phyloP scores from a whole-genome alignment of 352 stramenopile species.

The Phytophthora palmivora region DNA sequence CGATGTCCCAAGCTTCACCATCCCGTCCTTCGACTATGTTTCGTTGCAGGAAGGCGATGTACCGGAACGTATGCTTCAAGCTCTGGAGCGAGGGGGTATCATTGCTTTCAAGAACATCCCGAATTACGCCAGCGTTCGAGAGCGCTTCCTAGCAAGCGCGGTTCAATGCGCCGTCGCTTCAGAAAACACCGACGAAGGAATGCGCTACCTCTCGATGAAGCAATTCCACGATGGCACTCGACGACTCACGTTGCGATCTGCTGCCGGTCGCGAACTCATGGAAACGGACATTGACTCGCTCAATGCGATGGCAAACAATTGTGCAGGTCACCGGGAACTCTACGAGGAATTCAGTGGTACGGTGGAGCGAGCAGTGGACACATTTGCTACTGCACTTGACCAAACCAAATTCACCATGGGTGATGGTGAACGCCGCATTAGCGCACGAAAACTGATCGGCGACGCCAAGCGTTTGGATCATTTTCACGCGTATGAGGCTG shows the following conservation, averaged over 20 bases:
- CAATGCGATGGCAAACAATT: constrained; percentile 31
- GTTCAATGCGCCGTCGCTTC: constrained; percentile 45
- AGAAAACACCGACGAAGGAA: constrained; percentile 19
- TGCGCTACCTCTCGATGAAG: constrained; percentile 48
- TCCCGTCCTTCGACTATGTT: constrained; percentile 48
- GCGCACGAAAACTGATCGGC: constrained; percentile 44
- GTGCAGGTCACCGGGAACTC: constrained; percentile 46
- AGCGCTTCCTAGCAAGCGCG: constrained; percentile 45
- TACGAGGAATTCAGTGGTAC: constrained; percentile 52
- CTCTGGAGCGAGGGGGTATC: constrained; percentile 51
- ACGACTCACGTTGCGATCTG: constrained; percentile 54
- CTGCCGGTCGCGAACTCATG: constrained; percentile 45
- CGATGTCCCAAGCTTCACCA: constrained; percentile 39
- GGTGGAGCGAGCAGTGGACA: constrained; percentile 49
- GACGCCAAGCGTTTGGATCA: constrained; percentile 64
- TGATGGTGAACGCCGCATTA: constrained; percentile 44
- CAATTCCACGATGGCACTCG: constrained; percentile 58
- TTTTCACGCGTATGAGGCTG: constrained; percentile 70
- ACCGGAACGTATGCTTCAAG: constrained; percentile 37
- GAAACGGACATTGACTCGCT: constrained; percentile 24
- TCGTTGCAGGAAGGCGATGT: constrained; percentile 17
- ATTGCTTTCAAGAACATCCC: constrained; percentile 59
- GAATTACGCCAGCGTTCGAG: constrained; percentile 46
- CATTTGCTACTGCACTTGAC: constrained; percentile 48
- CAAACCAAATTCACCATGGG: constrained; percentile 44